phyloP scores from a whole-genome alignment of 1,139 yeast species.

The Suhomyces coccinellae region DNA sequence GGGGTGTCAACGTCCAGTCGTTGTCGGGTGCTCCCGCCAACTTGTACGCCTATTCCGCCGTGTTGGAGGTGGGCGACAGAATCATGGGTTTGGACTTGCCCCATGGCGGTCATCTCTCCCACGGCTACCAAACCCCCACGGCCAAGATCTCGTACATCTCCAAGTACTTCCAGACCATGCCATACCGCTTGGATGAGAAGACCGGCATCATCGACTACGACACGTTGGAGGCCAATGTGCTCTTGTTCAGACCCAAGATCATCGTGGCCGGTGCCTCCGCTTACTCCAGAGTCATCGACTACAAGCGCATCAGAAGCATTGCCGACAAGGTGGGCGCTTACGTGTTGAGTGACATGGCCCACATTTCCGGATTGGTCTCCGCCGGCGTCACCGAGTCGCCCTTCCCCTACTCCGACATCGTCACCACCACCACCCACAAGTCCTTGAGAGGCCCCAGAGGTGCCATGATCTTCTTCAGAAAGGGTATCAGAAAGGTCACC shows the following conservation, averaged over 20 bases:
- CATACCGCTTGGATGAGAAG: slow-evolving; percentile 79
- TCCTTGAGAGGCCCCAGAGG: slow-evolving; percentile 98
- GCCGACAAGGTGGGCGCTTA: slow-evolving; percentile 95
- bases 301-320: slow-evolving; percentile 82
- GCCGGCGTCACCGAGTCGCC: slow-evolving; percentile 93
- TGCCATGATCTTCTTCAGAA: slow-evolving; percentile 96
- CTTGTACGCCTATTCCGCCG: slow-evolving; percentile 89
- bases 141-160: slow-evolving; percentile 89
- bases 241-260: slow-evolving; percentile 88
- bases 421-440: slow-evolving; percentile 96
- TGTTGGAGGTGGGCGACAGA: slow-evolving; percentile 87
- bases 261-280: slow-evolving; percentile 98
- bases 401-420: slow-evolving; percentile 91
- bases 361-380: slow-evolving; percentile 89
- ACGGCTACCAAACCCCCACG: slow-evolving; percentile 89
- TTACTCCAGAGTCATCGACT: slow-evolving; percentile 87
- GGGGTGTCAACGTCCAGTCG: slow-evolving; percentile 98
- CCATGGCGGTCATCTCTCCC: slow-evolving; percentile 96
- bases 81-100: slow-evolving; percentile 96
- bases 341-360: slow-evolving; percentile 93
- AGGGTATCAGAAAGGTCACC: slow-evolving; percentile 80
- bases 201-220: slow-evolving; percentile 94
- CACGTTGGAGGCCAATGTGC: slow-evolving; percentile 77
- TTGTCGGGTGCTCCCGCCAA: slow-evolving; percentile 96
- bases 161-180: slow-evolving; percentile 96